Conservation (phyloP, 2,329 filamentous ascomycete genomes). For the Colletotrichum costaricense region DNA sequence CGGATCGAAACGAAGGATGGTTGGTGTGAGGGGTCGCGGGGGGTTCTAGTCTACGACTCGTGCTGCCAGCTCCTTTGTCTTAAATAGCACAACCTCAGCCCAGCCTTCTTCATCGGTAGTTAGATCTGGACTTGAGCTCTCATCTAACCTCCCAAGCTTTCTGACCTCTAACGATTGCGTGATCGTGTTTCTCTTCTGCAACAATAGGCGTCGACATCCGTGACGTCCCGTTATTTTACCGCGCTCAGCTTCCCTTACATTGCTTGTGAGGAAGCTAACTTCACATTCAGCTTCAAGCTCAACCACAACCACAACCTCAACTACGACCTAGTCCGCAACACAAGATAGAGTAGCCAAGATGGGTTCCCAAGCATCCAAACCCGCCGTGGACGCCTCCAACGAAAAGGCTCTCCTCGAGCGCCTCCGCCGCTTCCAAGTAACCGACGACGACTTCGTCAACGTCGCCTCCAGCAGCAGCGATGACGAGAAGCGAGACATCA, state of each 20-base stretch:
- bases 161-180: constrained; percentile 5
- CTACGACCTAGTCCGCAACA: rapidly evolving
- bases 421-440: constrained; percentile 57
- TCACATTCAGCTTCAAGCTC: neutral
- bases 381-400: constrained; percentile 41
- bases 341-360: constrained; percentile 41
- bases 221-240: neutral
- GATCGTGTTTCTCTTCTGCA: neutral
- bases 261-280: neutral
- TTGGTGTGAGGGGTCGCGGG: neutral
- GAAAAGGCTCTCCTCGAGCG: constrained; percentile 59
- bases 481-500: constrained; percentile 65
- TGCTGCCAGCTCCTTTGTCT: neutral
- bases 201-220: neutral
- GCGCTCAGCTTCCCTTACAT: neutral
- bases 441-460: constrained; percentile 65
- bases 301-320: neutral
- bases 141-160: neutral
- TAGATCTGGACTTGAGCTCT: neutral
- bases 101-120: neutral
- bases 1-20: neutral
- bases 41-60: constrained; percentile 21
- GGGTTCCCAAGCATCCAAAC: constrained; percentile 58
- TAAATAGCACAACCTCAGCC: constrained; percentile 14
- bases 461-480: constrained; percentile 59